phyloP scores from a whole-genome alignment of 2,329 filamentous ascomycete genomes.

The Aotearoamyces nothofagi region DNA sequence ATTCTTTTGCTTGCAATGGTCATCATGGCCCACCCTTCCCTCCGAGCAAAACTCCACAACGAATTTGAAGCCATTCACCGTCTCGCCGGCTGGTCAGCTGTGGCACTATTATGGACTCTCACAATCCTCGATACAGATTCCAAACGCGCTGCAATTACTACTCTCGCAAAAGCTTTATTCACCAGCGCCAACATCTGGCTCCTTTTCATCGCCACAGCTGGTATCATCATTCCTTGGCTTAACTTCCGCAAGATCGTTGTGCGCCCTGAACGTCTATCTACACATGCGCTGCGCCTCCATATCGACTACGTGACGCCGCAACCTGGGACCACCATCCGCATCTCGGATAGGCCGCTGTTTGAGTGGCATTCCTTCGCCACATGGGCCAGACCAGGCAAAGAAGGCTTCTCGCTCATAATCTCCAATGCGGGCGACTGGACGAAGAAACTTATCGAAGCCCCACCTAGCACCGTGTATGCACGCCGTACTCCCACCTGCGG shows the following conservation, averaged over 20 bases:
- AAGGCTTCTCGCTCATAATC: slow-evolving; percentile 52
- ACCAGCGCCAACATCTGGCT: slow-evolving; percentile 49
- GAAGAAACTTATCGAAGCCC: slow-evolving; percentile 40
- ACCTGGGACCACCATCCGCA: slow-evolving; percentile 38
- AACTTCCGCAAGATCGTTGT: slow-evolving; percentile 54
- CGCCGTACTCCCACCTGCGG: slow-evolving; percentile 52
- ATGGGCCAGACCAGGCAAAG: slow-evolving; percentile 41
- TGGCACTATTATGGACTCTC: slow-evolving; percentile 51
- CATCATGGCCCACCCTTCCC: slow-evolving; percentile 43
- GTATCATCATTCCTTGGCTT: slow-evolving; percentile 60
- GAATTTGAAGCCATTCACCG: slow-evolving; percentile 57
- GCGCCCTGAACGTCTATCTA: slow-evolving; percentile 49
- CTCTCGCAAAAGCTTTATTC: slow-evolving; percentile 22
- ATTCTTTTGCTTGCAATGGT: slow-evolving; percentile 43
- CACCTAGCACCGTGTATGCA: slow-evolving; percentile 49
- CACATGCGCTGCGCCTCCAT: slow-evolving; percentile 57
- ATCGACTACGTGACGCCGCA: slow-evolving; percentile 48
- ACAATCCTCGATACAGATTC: slow-evolving; percentile 37
- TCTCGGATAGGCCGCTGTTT: slow-evolving; percentile 45
- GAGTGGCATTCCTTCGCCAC: slow-evolving; percentile 70
- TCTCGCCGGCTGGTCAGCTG: slow-evolving; percentile 55
- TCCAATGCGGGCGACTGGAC: slow-evolving; percentile 70
- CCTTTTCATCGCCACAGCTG: slow-evolving; percentile 44
- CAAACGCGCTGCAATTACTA: slow-evolving; percentile 18
- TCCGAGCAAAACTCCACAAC: slow-evolving; percentile 50